Conservation (phyloP, 2,329 filamentous ascomycete genomes). For the Fusarium subglutinans region DNA sequence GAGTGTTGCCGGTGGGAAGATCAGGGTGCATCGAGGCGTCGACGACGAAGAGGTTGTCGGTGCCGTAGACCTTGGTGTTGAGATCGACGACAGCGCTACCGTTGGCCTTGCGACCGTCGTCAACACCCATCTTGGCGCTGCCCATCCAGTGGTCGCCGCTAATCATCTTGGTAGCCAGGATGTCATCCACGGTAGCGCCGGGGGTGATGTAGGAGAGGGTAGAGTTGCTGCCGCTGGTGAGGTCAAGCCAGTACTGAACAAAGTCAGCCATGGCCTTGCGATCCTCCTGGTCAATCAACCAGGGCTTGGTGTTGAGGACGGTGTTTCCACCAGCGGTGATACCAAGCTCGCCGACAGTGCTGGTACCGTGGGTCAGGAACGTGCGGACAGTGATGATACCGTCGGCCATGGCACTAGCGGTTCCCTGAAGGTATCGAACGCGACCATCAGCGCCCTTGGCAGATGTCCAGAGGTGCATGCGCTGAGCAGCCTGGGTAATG, state of each 20-base stretch:
- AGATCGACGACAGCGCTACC: slow-evolving; percentile 65
- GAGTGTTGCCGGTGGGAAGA: slow-evolving; percentile 41
- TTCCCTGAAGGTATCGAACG: slow-evolving; percentile 38
- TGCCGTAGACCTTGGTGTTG: slow-evolving; percentile 67
- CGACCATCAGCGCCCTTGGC: slow-evolving; percentile 37
- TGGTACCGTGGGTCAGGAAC: slow-evolving; percentile 40
- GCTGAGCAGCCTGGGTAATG: slow-evolving; percentile 42
- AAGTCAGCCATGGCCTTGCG: slow-evolving; percentile 40
- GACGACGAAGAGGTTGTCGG: slow-evolving; percentile 69
- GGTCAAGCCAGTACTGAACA: slow-evolving; percentile 40
- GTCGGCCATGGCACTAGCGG: slow-evolving; percentile 37
- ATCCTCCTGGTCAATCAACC: slow-evolving; percentile 39
- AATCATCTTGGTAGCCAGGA: slow-evolving; percentile 38
- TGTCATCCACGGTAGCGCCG: slow-evolving; percentile 27
- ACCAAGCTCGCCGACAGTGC: slow-evolving; percentile 37
- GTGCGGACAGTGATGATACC: slow-evolving; percentile 37
- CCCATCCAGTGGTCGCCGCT: slow-evolving; percentile 44
- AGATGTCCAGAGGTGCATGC: slow-evolving; percentile 43
- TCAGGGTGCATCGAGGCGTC: slow-evolving; percentile 70
- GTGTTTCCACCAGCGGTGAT: slow-evolving; percentile 39
- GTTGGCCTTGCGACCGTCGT: slow-evolving; percentile 56
- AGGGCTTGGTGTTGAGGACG: slow-evolving; percentile 42
- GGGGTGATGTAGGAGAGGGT: slow-evolving; percentile 36
- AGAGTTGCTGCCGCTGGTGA: slow-evolving; percentile 33
- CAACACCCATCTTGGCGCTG: slow-evolving; percentile 55